Conservation (phyloP, 768 basidiomycete species). For the Termitomyces sp. region DNA sequence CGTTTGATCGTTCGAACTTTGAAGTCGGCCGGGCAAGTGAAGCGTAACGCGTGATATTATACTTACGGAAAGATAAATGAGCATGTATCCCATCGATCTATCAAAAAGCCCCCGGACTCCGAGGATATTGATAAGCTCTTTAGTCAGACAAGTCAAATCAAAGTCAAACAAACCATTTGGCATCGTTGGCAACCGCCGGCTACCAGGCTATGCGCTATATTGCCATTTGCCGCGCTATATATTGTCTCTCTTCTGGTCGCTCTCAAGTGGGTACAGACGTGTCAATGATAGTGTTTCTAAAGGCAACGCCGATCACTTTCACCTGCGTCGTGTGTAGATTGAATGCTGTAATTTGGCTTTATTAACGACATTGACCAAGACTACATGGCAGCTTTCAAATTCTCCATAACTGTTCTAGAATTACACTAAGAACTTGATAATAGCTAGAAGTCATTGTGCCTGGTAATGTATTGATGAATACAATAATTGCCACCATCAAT, state of each 20-base stretch:
- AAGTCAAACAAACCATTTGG: no score
- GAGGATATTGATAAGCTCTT: neutral
- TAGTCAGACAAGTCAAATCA: neutral
- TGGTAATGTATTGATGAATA: neutral
- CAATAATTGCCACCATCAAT: neutral
- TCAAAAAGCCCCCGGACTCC: neutral
- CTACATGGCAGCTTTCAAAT: neutral
- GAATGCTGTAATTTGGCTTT: neutral
- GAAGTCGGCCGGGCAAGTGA: no score
- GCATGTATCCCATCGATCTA: no score
- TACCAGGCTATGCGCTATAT: neutral
- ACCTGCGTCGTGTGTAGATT: neutral
- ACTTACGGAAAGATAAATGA: neutral
- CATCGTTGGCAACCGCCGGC: neutral
- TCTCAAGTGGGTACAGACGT: neutral
- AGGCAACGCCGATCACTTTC: neutral
- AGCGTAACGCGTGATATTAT: no score
- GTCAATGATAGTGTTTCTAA: neutral
- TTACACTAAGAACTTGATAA: neutral
- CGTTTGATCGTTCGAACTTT: no score
- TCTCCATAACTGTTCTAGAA: neutral
- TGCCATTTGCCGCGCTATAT: neutral
- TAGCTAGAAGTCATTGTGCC: neutral
- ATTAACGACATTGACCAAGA: neutral
- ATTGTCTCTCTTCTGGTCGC: neutral